Evolutionary conservation across 257 asterid genomes (phyloP), one percentile per base, ranked within the genome.

Genomic region (Voacanga thouarsii): DNA sequence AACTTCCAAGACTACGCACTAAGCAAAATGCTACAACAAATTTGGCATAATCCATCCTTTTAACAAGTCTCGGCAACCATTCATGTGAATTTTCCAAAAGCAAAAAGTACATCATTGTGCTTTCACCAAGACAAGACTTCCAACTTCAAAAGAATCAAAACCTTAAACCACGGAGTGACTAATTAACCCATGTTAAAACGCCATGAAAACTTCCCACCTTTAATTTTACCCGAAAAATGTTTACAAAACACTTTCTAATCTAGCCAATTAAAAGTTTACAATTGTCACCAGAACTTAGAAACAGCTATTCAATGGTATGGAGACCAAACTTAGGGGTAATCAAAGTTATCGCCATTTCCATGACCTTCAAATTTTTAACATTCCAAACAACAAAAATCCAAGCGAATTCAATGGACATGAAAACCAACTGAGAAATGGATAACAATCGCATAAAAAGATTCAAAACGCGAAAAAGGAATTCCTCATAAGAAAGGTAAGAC

Each of bases 401-500:
- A 18, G 19, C 10, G 5, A 67, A 67, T 63, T 63, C 69, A 12
- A 43, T 33, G 21, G 3, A 15, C 19, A 8, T 0, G 70, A 16
- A 4, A 64, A 64, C 50, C 2, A 28, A 72, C 51, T 47, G 16
- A 28, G 33, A 44, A 63, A 63, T 28, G 71, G 53, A 41, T 63
- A 57, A 70, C 21, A 55, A 79, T 72, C 56, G 18, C 16, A 80
- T 56, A 47, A 39, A 64, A 71, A 50, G 45, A 3, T n/a, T n/a
- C 24, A 26, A 16, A 59, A 5, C 14, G 1, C 64, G 33, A 1
- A 26, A 26, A 61, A 78, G 49, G 16, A 65, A 55, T 14, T 51
- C 45, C 18, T 50, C 66, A 33, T n/a, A n/a, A n/a, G 6, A 50
- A 72, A 6, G 23, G 76, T 7, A 30, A 33, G 3, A 80, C 14